These are phyloP conservation scores for Monascus purpureus DNA, from an alignment of 495 filamentous ascomycete genomes.

Conservation along the genomic window DNA sequence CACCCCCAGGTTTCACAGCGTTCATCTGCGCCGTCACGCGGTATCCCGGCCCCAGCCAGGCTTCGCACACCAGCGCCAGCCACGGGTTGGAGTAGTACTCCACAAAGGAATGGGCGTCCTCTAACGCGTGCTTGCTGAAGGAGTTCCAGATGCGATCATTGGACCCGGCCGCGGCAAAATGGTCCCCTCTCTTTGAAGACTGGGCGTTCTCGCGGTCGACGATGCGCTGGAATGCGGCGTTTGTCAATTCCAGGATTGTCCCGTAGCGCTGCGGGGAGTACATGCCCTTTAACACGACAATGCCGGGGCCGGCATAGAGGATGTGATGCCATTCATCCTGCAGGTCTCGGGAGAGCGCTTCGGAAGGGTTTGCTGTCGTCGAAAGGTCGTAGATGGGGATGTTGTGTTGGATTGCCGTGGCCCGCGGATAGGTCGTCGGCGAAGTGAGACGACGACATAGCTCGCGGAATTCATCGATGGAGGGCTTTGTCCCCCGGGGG, in stretches of 20 bases:
- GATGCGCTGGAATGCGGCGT: constrained; percentile 29
- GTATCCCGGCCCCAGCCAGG: constrained; percentile 40
- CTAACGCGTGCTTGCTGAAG: constrained; percentile 38
- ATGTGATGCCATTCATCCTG: constrained; percentile 44
- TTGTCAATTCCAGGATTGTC: constrained; percentile 21
- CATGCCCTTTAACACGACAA: constrained; percentile 36
- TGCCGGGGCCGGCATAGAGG: constrained; percentile 35
- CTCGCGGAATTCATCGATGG: constrained; percentile 26
- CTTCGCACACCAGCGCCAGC: constrained; percentile 26
- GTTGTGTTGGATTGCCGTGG: constrained; percentile 23
- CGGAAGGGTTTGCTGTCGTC: constrained; percentile 9
- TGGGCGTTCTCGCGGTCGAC: constrained; percentile 21
- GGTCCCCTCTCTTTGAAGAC: constrained; percentile 31
- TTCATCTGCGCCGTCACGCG: constrained; percentile 43
- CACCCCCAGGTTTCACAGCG: constrained; percentile 36
- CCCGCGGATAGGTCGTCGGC: constrained; percentile 26
- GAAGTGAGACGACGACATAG: constrained; percentile 26
- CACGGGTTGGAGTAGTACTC: constrained; percentile 41
- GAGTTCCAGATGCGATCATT: constrained; percentile 47
- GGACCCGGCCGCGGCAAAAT: constrained; percentile 32
- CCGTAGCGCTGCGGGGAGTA: constrained; percentile 16
- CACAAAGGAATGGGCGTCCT: constrained; percentile 31
- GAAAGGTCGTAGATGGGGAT: constrained; percentile 38
- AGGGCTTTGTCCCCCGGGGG: too few species aligned
- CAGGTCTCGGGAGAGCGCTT: constrained; percentile 13